Base-by-base conservation (phyloP, 306 rosid genomes). In the Quercus dentata region DNA sequence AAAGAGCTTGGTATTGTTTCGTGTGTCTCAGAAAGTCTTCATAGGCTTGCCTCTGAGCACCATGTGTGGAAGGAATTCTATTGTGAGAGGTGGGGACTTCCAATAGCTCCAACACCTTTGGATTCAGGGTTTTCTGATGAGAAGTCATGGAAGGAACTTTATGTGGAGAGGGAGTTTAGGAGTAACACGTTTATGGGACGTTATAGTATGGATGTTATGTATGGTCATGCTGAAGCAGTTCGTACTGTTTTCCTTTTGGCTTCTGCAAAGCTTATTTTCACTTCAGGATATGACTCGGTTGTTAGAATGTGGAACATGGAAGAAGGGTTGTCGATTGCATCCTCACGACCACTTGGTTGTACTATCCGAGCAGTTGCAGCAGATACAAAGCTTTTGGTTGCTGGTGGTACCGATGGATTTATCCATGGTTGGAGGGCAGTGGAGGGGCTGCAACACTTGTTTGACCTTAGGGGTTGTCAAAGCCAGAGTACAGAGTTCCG, bases 51-150 rank as follows among this genome's bases (percentile, higher is more conserved):
- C 0, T 89, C 97, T 1, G 97, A 95, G 74, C 99, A 95, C 77
- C 91, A 87, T 86, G 99, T 90, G 56, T 95, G 99, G 99, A 95
- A 95, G 91, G 91, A 86, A 17, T 95, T 95, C 84, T 95, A 92
- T 80, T 83, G 89, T 85, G 92, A 92, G 81, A 91, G 99, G 81
- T 95, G 99, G 99, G 98, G 92, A 68, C 92, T 90, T 75, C 97
- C 97, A 38, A 46, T 91, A 27, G 57, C 79, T 71, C 85, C 85
- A 0, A 28, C 76, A 33, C 80, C 74, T 14, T 58, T 78, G 77
- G 90, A 79, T 77, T 67, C 90, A 0, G 94, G 73, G 17, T 69
- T 77, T 77, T 31, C 80, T 0, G 83, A 84, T 84, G 97, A 92
- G 33, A 92, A 80, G 85, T 90, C 98, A 38, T 95, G 99, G 99